These are phyloP conservation scores for Sequoia sempervirens DNA, from an alignment of 75 land plant genomes.

Conservation along the genomic window DNA sequence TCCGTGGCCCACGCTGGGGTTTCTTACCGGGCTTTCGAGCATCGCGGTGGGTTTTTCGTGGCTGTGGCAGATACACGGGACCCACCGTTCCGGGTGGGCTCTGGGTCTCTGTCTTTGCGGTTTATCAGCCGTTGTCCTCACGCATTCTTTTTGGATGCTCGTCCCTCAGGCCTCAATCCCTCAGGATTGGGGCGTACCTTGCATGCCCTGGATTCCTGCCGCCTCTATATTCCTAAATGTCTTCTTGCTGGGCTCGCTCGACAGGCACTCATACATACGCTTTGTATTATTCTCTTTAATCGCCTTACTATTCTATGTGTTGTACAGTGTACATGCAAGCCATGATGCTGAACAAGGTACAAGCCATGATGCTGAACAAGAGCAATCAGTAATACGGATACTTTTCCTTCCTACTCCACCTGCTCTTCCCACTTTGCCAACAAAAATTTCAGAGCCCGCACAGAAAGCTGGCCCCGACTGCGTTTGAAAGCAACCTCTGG, in stretches of 20 bases:
- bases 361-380: slow-evolving; percentile 12
- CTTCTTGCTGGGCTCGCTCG: slow-evolving; percentile 77
- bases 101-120: neutral
- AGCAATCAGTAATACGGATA: neutral
- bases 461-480: neutral
- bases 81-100: neutral
- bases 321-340: slow-evolving; percentile 84
- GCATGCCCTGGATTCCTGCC: slow-evolving; percentile 86
- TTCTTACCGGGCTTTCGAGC: slow-evolving; percentile 44
- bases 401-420: neutral
- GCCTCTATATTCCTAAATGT: slow-evolving; percentile 79
- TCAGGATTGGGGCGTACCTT: slow-evolving; percentile 68
- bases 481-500: neutral
- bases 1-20: slow-evolving; percentile 53
- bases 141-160: slow-evolving; percentile 27
- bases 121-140: slow-evolving; percentile 15
- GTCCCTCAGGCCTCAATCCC: slow-evolving; percentile 51
- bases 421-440: neutral
- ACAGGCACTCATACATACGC: slow-evolving; percentile 54
- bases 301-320: slow-evolving; percentile 53
- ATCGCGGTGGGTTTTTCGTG: slow-evolving; percentile 53
- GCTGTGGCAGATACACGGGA: neutral
- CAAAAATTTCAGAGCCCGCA: neutral
- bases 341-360: slow-evolving; percentile 12
- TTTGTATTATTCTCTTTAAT: slow-evolving; percentile 65